Conservation (phyloP, 495 filamentous ascomycete species). For the Annulohypoxylon stygium region DNA sequence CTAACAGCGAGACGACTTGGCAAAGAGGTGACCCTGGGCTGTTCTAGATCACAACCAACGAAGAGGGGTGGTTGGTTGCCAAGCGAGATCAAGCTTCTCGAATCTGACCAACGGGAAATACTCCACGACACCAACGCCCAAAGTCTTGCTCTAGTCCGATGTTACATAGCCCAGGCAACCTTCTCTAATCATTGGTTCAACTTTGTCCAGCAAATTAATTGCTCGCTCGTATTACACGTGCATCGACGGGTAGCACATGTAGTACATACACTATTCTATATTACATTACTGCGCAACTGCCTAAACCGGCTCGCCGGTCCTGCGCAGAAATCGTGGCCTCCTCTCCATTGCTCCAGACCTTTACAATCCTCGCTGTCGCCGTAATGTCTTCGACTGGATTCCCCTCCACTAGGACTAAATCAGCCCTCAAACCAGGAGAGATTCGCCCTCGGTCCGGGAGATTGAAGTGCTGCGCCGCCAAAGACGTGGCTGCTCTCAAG, state of each 20-base stretch:
- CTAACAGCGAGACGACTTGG: constrained; percentile 22
- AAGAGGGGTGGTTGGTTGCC: constrained; percentile 33
- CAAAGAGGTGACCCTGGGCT: constrained; percentile 22
- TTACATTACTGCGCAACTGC: constrained; percentile 35
- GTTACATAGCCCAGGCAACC: constrained; percentile 3
- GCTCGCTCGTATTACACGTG: background rate
- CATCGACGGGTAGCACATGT: background rate
- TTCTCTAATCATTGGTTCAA: constrained; percentile 12
- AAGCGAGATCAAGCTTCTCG: constrained; percentile 47
- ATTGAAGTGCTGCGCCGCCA: constrained; percentile 54
- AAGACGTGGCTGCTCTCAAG: constrained; percentile 46
- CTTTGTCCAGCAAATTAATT: constrained; percentile 14
- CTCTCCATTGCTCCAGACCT: constrained; percentile 37
- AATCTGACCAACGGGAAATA: constrained; percentile 34
- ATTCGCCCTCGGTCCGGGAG: constrained; percentile 53
- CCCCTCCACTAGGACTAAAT: constrained; percentile 54
- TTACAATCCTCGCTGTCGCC: constrained; percentile 46
- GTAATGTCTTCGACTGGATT: constrained; percentile 54
- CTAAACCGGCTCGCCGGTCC: constrained; percentile 4
- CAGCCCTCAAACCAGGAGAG: constrained; percentile 50
- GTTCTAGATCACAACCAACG: constrained; percentile 22
- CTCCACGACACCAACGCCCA: constrained; percentile 13
- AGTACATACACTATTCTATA: background rate
- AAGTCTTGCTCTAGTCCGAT: constrained; percentile 2
- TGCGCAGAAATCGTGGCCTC: constrained; percentile 19